Conservation (phyloP, 306 rosid genomes). For the Purshia tridentata region DNA sequence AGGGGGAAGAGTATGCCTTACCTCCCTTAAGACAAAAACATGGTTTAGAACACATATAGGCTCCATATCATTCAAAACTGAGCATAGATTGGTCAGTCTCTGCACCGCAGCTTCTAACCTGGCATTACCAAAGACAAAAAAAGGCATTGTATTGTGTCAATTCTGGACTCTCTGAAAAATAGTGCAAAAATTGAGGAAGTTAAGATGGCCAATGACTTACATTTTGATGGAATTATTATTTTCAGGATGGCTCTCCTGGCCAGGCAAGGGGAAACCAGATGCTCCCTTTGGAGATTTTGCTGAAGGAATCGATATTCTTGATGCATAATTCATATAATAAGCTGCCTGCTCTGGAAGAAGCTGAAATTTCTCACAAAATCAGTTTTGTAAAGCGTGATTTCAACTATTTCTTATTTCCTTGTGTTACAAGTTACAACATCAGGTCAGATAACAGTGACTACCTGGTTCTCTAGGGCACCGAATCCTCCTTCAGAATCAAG, state of each 20-base stretch:
- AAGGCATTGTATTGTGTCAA: slow-evolving; percentile 4
- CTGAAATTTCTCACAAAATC: slow-evolving; percentile 52
- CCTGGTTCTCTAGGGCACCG: slow-evolving; percentile 97
- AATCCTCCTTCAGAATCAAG: slow-evolving; percentile 99
- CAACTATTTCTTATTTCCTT: slow-evolving; percentile 4
- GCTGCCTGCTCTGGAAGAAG: slow-evolving; percentile 99
- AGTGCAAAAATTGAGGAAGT: neutral
- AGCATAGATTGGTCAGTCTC: slow-evolving; percentile 93
- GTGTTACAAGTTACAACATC: neutral
- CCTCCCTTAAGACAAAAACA: slow-evolving; percentile 95
- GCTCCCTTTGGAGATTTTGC: slow-evolving; percentile 84
- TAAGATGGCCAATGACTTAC: slow-evolving; percentile 41
- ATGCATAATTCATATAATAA: slow-evolving; percentile 75
- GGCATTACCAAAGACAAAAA: slow-evolving; percentile 22
- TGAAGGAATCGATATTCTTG: slow-evolving; percentile 69
- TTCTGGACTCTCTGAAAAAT: neutral
- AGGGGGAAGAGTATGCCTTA: slow-evolving; percentile 22
- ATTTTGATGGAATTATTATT: slow-evolving; percentile 85
- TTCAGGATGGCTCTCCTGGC: slow-evolving; percentile 97
- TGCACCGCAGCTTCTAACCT: slow-evolving; percentile 99
- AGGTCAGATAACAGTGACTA: slow-evolving; percentile 34
- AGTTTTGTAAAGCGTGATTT: slow-evolving; percentile 33
- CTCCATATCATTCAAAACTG: slow-evolving; percentile 96
- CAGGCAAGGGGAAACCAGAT: slow-evolving; percentile 79
- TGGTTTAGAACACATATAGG: slow-evolving; percentile 96